Evolutionary conservation across 495 filamentous ascomycete species (phyloP), one percentile per base, ranked within the genome.

Genomic region (Neurospora discreta): DNA sequence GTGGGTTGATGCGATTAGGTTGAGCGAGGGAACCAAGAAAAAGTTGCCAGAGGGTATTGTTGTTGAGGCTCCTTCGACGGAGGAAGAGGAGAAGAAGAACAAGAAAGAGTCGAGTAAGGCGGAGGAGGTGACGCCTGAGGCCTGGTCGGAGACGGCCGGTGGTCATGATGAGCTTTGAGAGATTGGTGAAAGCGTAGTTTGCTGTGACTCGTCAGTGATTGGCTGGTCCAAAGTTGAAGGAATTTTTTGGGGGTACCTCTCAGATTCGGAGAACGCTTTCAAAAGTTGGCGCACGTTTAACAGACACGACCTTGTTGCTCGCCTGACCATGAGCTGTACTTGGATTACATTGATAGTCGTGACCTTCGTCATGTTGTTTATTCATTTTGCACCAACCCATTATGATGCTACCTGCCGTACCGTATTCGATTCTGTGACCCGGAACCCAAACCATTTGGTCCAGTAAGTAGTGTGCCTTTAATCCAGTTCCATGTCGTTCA

Each of bases 1-100:
- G 70, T 98, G 94, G 94, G 86, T 98, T 73, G 95, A 99, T 79
- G 87, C 86, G 3, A 93, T 98, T 74, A 88, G 91, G 33, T 83
- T 99, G 78, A 93, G 94, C 65, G 96, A 97, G 75, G 91, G 91
- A 7, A 79, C 85, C 26, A 97, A 94, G 85, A 86, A 90, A 79
- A 92, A 90, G 83, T 75, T 98, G 46, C 94, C 95, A 5, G 91
- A 90, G 65, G 89, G 87, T 11, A 74, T 97, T 44, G 80, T 97
- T 43, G 30, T 65, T 58, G 46, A 58, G n/a, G 86, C 85, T 10
- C 78, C 92, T 70, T 77, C 90, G 38, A 85, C 20, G n/a, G 26
- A 65, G 15, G 85, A 87, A 74, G 78, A 86, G 73, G 42, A 71
- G 38, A 9, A 9, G 33, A 36, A 36, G 33, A 36, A 36, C 7